Evolutionary conservation across 1,284 basidiomycete species (phyloP), one percentile per base, ranked within the genome.

Genomic region (Hemileia vastatrix): DNA sequence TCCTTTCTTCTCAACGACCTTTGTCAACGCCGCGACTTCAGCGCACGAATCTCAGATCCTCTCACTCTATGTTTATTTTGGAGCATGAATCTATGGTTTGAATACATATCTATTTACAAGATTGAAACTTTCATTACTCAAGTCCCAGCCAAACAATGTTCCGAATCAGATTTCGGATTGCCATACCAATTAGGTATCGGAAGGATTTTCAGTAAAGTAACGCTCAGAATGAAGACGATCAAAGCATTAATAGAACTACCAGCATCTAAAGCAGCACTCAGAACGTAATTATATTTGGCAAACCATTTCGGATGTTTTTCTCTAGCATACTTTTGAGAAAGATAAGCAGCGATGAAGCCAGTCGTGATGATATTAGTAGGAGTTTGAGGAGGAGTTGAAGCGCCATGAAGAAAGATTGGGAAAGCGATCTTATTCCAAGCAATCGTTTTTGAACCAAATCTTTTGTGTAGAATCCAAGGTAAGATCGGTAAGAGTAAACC

Each of bases 311-410:
- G 70, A 40, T 72, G 67, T 49, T 66, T 65, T 72, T 77, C 33
- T 67, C 77, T 49, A 72, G 71, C 67, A 69, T 77, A 51, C 71
- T 74, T 71, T 77, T 80, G 65, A 69, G 77, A 60, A 66, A 68
- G 11, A 64, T 76, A 75, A 2, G 79, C 77, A 6, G 75, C 74
- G 15, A 77, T 69, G 45, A 77, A 72, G 11, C 78, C 77, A 1
- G 75, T 76, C 44, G 79, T 71, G 65, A 81, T 80, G 68, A 81
- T 76, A 67, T 81, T 80, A 11, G 79, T 77, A 0, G 80, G 79
- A 23, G 76, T 76, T 3, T 68, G 67, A 0, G 70, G 69, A 13
- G 67, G 66, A 4, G 67, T 55, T 3, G 76, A 77, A 0, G 78
- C 78, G 2, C 79, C 80, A 52, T 76, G 76, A 54, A 78, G 76